A percentile compares a stretch with the other conserved stretches of the same genome.
Conservation (phyloP, 2,329 filamentous ascomycete genomes). For the Saccharata proteae region DNA sequence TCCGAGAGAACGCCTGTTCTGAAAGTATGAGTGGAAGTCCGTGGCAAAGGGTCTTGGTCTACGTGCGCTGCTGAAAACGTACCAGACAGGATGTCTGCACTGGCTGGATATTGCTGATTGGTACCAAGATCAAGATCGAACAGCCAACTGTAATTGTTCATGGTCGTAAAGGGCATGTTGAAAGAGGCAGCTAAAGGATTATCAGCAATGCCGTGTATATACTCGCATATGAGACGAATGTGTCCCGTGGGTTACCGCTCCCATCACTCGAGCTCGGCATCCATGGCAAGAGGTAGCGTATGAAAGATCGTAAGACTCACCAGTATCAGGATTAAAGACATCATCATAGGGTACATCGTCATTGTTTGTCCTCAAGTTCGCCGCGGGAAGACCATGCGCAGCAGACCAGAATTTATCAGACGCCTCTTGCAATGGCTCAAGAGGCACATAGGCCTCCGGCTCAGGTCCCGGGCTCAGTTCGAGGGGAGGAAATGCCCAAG, state of each 20-base stretch:
- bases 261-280: no score
- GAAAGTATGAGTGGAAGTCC: conserved; percentile 9
- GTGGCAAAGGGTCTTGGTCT: conserved; percentile 9
- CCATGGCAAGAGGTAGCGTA: no score
- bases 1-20: conserved; percentile 7
- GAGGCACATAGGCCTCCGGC: conserved; percentile 12
- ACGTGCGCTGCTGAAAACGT: conserved; percentile 12
- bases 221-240: no score
- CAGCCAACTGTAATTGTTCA: conserved; percentile 51
- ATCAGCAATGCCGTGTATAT: background rate
- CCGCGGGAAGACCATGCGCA: conserved; percentile 16
- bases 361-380: conserved; percentile 12
- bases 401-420: conserved; percentile 21
- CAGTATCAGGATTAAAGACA: conserved; percentile 47
- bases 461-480: conserved; percentile 10
- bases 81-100: conserved; percentile 14
- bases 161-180: conserved; percentile 53
- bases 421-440: conserved; percentile 15
- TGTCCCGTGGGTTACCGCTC: no score
- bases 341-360: conserved; percentile 36
- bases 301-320: conserved; percentile 17
- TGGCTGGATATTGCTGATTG: conserved; percentile 9
- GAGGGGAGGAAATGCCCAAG: conserved; percentile 7
- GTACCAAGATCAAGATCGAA: conserved; percentile 36
- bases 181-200: conserved; percentile 41